A percentile compares a stretch with the other conserved stretches of the same genome.
Conservation (phyloP, 106 monocot genomes). For the Alisma plantagoaquatica region DNA sequence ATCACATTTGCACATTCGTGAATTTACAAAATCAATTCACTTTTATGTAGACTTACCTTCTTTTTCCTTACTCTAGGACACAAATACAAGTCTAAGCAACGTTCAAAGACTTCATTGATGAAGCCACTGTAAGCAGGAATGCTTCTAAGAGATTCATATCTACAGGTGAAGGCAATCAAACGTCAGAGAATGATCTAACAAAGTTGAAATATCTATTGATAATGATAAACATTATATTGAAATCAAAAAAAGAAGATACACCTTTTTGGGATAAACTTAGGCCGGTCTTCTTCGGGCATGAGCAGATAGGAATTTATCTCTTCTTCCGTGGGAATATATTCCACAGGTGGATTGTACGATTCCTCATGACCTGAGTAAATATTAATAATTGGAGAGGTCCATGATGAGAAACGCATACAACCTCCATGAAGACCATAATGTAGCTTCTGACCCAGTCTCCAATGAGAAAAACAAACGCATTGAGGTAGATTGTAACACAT, state of each 20-base stretch:
- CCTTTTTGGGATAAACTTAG: slow-evolving; percentile 95
- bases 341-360: slow-evolving; percentile 89
- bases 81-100: slow-evolving; percentile 86
- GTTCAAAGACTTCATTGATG: slow-evolving; percentile 75
- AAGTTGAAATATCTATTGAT: slow-evolving; percentile 4
- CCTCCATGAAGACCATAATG: no score
- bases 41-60: slow-evolving; percentile 36
- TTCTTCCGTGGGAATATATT: slow-evolving; percentile 93
- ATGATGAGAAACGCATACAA: neutral
- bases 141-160: slow-evolving; percentile 71
- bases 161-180: slow-evolving; percentile 11
- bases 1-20: neutral
- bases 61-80: slow-evolving; percentile 90
- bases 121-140: slow-evolving; percentile 92
- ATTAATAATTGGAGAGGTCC: no score
- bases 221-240: neutral
- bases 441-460: no score
- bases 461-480: no score
- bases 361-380: slow-evolving; percentile 83
- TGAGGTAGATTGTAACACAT: no score
- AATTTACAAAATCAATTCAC: neutral
- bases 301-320: slow-evolving; percentile 91
- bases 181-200: neutral
- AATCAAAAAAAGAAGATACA: slow-evolving; percentile 6
- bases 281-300: slow-evolving; percentile 95